Evolutionary conservation across 495 filamentous ascomycete species (phyloP).

Genomic region (Penicillium odoratum): DNA sequence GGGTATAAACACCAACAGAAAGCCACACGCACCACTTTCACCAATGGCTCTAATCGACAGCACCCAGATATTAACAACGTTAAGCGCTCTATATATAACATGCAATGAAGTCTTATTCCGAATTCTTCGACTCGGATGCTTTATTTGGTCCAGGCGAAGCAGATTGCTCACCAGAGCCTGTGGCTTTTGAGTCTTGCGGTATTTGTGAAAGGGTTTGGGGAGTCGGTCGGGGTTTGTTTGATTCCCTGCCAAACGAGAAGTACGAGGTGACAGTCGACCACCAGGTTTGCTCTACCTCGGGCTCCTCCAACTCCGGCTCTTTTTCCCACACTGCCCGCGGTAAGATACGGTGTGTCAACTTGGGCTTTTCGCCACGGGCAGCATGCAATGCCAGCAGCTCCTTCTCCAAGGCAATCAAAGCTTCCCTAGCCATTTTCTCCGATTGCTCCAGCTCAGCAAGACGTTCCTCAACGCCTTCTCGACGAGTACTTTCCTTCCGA

Average conservation of each 20-base stretch:
- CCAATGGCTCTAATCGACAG: not conserved
- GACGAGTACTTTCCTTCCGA: constrained; percentile 71
- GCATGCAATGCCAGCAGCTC: constrained; percentile 60
- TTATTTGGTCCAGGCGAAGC: not conserved
- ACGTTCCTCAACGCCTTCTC: constrained; percentile 72
- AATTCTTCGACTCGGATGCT: not conserved
- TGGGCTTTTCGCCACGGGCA: constrained; percentile 36
- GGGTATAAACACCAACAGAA: constrained; percentile 8
- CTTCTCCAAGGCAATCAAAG: constrained; percentile 67
- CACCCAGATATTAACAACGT: not conserved
- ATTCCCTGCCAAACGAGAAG: constrained; percentile 28
- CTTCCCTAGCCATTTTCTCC: constrained; percentile 55
- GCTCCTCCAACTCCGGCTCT: constrained; percentile 34
- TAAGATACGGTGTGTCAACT: constrained; percentile 39
- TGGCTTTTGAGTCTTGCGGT: constrained; percentile 6
- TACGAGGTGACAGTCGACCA: constrained; percentile 37
- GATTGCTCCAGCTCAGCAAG: constrained; percentile 66
- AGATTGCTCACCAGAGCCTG: not conserved
- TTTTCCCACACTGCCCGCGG: constrained; percentile 48
- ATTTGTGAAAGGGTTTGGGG: not conserved
- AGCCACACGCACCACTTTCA: not conserved
- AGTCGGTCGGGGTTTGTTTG: constrained; percentile 7
- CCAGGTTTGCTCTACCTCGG: constrained; percentile 29
- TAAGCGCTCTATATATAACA: not conserved
- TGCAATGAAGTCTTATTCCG: not conserved